Percentiles rank a stretch among this genome's conserved stretches.
These are phyloP conservation scores for Aspergillus hancockii DNA, from an alignment of 495 filamentous ascomycete genomes.

Conservation along the genomic window DNA sequence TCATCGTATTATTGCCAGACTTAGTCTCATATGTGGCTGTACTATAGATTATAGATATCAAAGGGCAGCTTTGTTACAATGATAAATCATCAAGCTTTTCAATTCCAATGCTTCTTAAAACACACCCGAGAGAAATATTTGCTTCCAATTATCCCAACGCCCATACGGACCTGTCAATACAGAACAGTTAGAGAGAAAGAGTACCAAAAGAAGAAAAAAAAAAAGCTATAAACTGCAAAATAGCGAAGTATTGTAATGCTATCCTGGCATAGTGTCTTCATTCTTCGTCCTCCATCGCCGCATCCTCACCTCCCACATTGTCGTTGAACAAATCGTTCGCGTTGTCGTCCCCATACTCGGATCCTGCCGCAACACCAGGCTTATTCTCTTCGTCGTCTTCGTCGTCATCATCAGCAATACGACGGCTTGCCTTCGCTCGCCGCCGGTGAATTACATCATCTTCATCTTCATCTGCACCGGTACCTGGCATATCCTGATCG, in stretches of 20 bases:
- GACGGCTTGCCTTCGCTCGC: constrained; percentile 36
- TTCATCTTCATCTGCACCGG: constrained; percentile 19
- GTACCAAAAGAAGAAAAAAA: constrained; percentile 5
- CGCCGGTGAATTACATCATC: constrained; percentile 37
- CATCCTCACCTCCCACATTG: constrained; percentile 20
- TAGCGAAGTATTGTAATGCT: neutral
- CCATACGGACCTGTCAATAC: constrained; percentile 4
- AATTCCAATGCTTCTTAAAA: neutral
- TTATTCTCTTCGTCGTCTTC: constrained; percentile 28
- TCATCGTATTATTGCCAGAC: neutral
- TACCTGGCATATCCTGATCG: constrained; percentile 29
- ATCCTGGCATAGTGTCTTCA: constrained; percentile 1
- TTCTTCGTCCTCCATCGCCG: constrained; percentile 26
- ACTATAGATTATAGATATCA: neutral
- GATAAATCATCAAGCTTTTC: neutral
- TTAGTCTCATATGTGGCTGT: neutral
- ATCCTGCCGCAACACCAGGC: constrained; percentile 8
- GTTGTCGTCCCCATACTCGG: constrained; percentile 14
- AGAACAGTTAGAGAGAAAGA: neutral
- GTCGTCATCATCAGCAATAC: constrained; percentile 48
- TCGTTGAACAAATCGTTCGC: constrained; percentile 28
- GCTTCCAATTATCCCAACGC: constrained; percentile 8
- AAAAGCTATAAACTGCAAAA: constrained; percentile 1
- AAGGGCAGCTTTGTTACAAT: neutral
- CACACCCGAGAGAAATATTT: neutral